These are phyloP conservation scores for Hydrangea macrophylla DNA, from an alignment of 148 eudicot genomes.

Conservation along the genomic window DNA sequence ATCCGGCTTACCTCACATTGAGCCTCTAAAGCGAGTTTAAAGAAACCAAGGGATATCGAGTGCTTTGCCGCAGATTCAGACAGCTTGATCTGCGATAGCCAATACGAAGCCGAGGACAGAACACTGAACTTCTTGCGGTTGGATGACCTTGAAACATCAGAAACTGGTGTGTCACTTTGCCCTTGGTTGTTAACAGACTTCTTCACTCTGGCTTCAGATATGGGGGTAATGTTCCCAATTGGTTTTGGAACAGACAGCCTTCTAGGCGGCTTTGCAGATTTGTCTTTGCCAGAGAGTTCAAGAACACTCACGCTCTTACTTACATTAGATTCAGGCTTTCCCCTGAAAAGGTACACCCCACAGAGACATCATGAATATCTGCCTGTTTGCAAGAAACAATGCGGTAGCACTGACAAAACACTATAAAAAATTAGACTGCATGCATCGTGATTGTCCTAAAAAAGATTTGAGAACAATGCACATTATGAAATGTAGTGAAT, in stretches of 20 bases:
- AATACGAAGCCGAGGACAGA: conserved; percentile 69
- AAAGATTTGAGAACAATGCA: not conserved
- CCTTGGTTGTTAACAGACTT: conserved; percentile 33
- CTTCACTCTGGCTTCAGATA: conserved; percentile 60
- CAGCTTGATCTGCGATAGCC: conserved; percentile 87
- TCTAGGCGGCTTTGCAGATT: conserved; percentile 69
- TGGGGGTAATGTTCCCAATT: conserved; percentile 51
- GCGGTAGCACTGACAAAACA: not conserved
- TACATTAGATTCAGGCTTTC: conserved; percentile 46
- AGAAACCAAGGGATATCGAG: conserved; percentile 73
- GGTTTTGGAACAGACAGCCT: conserved; percentile 66
- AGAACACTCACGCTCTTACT: conserved; percentile 74
- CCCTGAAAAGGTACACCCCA: conserved; percentile 35
- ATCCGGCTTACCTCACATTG: conserved; percentile 61
- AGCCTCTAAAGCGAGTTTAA: conserved; percentile 87
- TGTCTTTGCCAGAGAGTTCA: conserved; percentile 64
- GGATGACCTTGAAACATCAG: conserved; percentile 66
- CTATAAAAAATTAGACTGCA: not conserved
- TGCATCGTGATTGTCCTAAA: not conserved
- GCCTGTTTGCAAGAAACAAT: not conserved
- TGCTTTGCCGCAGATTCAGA: conserved; percentile 88
- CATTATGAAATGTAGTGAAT: not conserved
- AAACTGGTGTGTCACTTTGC: conserved; percentile 51
- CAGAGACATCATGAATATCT: not conserved
- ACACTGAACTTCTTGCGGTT: conserved; percentile 50